phyloP scores from a whole-genome alignment of 2,329 filamentous ascomycete genomes.

The Hawksworthiomyces lignivorus region DNA sequence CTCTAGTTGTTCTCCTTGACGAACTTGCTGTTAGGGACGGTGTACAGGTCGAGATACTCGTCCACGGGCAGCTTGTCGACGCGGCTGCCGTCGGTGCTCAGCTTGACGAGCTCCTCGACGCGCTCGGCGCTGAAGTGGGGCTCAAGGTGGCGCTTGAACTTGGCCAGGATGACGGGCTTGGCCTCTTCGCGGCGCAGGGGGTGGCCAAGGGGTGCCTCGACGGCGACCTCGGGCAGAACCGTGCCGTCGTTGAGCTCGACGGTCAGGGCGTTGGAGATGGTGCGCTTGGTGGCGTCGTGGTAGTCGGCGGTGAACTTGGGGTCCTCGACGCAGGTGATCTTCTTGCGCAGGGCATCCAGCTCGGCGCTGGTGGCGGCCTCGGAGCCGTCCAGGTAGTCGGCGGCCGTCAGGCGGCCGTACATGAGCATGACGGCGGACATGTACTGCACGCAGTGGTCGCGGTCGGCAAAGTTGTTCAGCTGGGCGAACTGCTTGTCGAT shows the following conservation, averaged over 20 bases:
- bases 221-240: conserved; percentile 78
- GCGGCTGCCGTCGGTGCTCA: conserved; percentile 67
- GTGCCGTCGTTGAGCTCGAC: conserved; percentile 94
- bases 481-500: conserved; percentile 90
- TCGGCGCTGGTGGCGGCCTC: conserved; percentile 87
- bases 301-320: conserved; percentile 91
- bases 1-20: conserved; percentile 17
- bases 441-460: conserved; percentile 99
- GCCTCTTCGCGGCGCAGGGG: conserved; percentile 86
- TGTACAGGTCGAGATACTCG: conserved; percentile 84
- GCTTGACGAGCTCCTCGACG: conserved; percentile 73
- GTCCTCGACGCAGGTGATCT: conserved; percentile 95
- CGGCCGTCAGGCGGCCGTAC: conserved; percentile 87
- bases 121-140: conserved; percentile 71
- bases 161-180: conserved; percentile 91
- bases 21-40: conserved; percentile 56
- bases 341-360: conserved; percentile 84
- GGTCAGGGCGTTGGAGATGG: conserved; percentile 94
- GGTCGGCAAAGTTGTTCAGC: conserved; percentile 99
- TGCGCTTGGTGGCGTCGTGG: conserved; percentile 86
- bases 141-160: conserved; percentile 87
- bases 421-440: conserved; percentile 96
- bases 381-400: conserved; percentile 85
- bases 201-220: conserved; percentile 93
- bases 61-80: conserved; percentile 80